phyloP scores from a whole-genome alignment of 768 basidiomycete genomes.

The Cyathus striatus region DNA sequence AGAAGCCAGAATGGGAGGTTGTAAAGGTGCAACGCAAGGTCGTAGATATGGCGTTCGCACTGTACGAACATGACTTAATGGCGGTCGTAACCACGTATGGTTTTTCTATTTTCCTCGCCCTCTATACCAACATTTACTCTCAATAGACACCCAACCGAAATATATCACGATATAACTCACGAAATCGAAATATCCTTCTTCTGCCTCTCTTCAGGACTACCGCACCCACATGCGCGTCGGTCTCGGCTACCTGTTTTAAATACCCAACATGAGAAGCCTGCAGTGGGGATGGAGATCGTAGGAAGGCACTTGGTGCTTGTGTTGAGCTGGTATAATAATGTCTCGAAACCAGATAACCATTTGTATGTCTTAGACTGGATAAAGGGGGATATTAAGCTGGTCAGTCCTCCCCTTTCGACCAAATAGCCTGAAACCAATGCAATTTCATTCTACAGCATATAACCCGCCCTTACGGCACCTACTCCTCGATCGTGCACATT shows the following conservation, averaged over 20 bases:
- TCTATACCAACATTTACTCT: background rate
- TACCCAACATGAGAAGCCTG: conserved; percentile 17
- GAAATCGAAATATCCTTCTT: conserved; percentile 19
- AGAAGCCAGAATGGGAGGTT: conserved; percentile 20
- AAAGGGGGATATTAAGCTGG: conserved; percentile 27
- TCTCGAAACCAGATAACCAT: conserved; percentile 13
- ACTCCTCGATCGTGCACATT: conserved; percentile 26
- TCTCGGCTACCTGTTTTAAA: conserved; percentile 22
- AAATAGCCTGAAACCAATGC: too few relatives aligned
- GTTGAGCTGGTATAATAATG: conserved; percentile 17
- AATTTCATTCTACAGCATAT: conserved; percentile 13
- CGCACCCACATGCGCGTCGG: conserved; percentile 27
- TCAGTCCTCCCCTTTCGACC: conserved; percentile 13
- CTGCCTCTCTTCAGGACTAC: conserved; percentile 29
- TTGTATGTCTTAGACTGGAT: conserved; percentile 42
- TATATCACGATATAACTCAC: background rate
- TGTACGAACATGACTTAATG: conserved; percentile 40
- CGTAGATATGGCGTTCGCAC: conserved; percentile 37
- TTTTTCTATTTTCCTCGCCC: background rate
- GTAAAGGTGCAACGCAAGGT: conserved; percentile 22
- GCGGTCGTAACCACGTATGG: conserved; percentile 35
- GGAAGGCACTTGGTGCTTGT: conserved; percentile 38
- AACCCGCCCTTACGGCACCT: conserved; percentile 16
- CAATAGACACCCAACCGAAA: background rate
- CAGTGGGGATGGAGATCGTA: conserved; percentile 39